Base-by-base conservation (phyloP, 148 eudicot species). In the Fagopyrum esculentum region DNA sequence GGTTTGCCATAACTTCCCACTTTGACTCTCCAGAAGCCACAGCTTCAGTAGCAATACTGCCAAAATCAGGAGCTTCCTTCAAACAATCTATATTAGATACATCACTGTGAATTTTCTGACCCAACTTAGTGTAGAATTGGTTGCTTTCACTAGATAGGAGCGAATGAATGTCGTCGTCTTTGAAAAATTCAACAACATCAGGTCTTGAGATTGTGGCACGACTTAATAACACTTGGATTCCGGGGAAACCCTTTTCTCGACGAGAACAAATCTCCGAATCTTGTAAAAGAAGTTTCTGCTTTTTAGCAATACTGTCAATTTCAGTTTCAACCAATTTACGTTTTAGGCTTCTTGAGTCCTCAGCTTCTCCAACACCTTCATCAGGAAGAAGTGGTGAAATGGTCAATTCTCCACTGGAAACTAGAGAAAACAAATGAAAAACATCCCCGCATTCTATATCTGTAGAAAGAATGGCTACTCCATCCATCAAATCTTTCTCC, bases 211-310 rank as follows among this genome's bases (percentile, higher is more conserved):
- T 80, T 75, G 81, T 74, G 22, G 86, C 77, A 73, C 88, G 85
- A 70, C 82, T 83, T 75, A 95, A 47, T 55, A 83, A 85, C 48
- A 95, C 82, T 47, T 74, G 82, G 73, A 95, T 82, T 76, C 98
- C 97, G n/a, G 97, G 98, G 79, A 95, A 95, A 73, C 98, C 98
- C 81, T 95, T 95, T 77, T 85, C 97, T 61, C 89, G 85, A 45
- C 98, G 95, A 47, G 83, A 82, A 75, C 71, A 81, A 45, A 86
- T 73, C 78, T 94, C 98, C 80, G 77, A 81, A 16, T 91, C 98
- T 26, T 85, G 75, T 48, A 76, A 59, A 11, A 86, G 80, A 48
- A 68, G 64, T 51, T 76, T 73, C 83, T 86, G 89, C 11, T 63
- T 70, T 75, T 85, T 90, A 74, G 90, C 92, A 73, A 74, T 72